phyloP scores from a whole-genome alignment of 306 rosid genomes.

The Cercis canadensis region DNA sequence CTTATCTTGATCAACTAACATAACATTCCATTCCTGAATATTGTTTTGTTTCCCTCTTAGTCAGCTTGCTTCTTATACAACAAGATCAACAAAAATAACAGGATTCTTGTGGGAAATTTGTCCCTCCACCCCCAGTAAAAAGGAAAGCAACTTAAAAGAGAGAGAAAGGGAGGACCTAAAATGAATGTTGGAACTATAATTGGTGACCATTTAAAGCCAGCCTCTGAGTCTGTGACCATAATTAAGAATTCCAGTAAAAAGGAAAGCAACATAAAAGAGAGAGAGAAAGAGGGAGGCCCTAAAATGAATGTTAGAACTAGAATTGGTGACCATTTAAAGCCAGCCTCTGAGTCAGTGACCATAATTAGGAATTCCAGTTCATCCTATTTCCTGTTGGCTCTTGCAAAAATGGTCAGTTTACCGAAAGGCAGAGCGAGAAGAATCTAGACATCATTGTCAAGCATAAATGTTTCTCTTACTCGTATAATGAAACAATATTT shows the following conservation, averaged over 20 bases:
- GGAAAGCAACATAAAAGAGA: too few species aligned
- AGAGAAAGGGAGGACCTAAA: too few species aligned
- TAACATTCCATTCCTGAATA: not conserved
- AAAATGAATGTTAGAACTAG: not conserved
- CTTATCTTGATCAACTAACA: too few species aligned
- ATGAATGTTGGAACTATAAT: not conserved
- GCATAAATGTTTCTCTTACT: not conserved
- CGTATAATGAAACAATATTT: not conserved
- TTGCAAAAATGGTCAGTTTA: not conserved
- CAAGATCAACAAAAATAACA: conserved; percentile 4
- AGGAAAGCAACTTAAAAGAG: too few species aligned
- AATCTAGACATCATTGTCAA: too few species aligned
- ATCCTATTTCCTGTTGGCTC: too few species aligned
- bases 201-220: conserved; percentile 32
- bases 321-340: conserved; percentile 31
- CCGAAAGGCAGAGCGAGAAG: not conserved
- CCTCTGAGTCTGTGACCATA: too few species aligned
- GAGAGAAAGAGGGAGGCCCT: too few species aligned
- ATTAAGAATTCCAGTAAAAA: too few species aligned
- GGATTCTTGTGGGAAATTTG: conserved; percentile 1
- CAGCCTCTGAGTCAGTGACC: too few species aligned
- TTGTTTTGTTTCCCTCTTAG: not conserved
- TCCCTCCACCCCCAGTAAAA: not conserved
- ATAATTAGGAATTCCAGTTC: too few species aligned
- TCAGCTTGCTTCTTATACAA: too few species aligned